Evolutionary conservation across 2,329 filamentous ascomycete genomes (phyloP).

Genomic region (Balansia obtecta): DNA sequence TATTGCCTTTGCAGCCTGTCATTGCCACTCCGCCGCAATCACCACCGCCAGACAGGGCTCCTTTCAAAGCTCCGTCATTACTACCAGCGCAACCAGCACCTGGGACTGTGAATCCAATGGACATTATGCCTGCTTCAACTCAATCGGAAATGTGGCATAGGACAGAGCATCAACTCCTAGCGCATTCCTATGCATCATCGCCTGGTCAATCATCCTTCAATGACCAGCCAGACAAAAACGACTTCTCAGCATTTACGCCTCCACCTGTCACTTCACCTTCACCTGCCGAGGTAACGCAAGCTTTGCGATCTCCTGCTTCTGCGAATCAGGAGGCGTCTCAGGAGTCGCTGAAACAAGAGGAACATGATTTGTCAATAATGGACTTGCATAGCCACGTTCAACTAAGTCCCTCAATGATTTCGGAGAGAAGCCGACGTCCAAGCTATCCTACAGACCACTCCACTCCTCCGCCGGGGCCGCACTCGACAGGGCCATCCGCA

Average conservation of each 20-base stretch:
- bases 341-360: constrained; percentile 9
- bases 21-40: constrained; percentile 2
- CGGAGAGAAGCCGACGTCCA: constrained; percentile 16
- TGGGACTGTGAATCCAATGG: constrained; percentile 41
- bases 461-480: constrained; percentile 26
- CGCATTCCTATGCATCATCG: constrained; percentile 16
- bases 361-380: constrained; percentile 12
- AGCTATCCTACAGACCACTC: constrained; percentile 29
- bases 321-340: constrained; percentile 7
- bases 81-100: constrained; percentile 24
- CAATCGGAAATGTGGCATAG: constrained; percentile 25
- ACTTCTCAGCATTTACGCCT: constrained; percentile 6
- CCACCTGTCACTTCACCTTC: constrained; percentile 10
- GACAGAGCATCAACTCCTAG: constrained; percentile 23
- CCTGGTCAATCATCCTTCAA: constrained; percentile 4
- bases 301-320: constrained; percentile 17
- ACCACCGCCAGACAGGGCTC: background rate
- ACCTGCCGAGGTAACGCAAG: constrained; percentile 11
- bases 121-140: constrained; percentile 35
- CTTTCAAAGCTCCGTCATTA: constrained; percentile 14
- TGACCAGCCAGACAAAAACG: constrained; percentile 2
- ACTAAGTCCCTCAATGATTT: constrained; percentile 12
- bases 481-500: constrained; percentile 27
- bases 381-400: constrained; percentile 15
- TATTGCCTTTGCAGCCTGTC: background rate